These are phyloP conservation scores for Pythium aristosporum DNA, from an alignment of 352 stramenopile genomes.

Conservation along the genomic window DNA sequence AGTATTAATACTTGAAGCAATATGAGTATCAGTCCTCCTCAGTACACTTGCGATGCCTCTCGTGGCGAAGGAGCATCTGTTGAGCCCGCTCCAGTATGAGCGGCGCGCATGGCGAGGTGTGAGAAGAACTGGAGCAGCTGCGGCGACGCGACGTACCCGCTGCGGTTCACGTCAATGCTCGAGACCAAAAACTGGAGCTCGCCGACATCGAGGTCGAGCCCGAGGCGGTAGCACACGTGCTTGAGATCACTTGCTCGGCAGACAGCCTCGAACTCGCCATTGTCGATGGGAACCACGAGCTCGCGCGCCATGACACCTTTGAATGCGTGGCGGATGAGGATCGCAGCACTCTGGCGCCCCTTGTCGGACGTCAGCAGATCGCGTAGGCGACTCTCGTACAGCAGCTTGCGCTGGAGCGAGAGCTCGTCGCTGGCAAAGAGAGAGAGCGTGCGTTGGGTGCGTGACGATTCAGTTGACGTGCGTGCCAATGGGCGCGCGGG, in stretches of 20 bases:
- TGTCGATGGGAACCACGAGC: constrained; percentile 67
- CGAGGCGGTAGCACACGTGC: constrained; percentile 68
- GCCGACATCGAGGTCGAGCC: constrained; percentile 59
- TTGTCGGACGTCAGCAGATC: constrained; percentile 51
- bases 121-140: constrained; percentile 62
- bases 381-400: constrained; percentile 54
- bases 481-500: background rate
- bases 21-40: no score
- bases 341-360: constrained; percentile 58
- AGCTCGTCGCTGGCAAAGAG: constrained; percentile 33
- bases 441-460: constrained; percentile 9
- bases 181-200: constrained; percentile 58
- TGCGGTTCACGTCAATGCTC: constrained; percentile 46
- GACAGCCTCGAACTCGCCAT: constrained; percentile 64
- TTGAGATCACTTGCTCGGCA: constrained; percentile 67
- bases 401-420: constrained; percentile 52
- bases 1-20: no score
- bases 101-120: constrained; percentile 32
- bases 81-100: background rate
- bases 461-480: background rate
- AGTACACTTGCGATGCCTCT: no score
- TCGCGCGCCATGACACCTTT: constrained; percentile 64
- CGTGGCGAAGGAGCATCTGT: no score
- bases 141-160: constrained; percentile 61
- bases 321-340: constrained; percentile 72